phyloP scores from a whole-genome alignment of 225 moss, liverwort and hornwort genomes.

The Ulota crispa region DNA sequence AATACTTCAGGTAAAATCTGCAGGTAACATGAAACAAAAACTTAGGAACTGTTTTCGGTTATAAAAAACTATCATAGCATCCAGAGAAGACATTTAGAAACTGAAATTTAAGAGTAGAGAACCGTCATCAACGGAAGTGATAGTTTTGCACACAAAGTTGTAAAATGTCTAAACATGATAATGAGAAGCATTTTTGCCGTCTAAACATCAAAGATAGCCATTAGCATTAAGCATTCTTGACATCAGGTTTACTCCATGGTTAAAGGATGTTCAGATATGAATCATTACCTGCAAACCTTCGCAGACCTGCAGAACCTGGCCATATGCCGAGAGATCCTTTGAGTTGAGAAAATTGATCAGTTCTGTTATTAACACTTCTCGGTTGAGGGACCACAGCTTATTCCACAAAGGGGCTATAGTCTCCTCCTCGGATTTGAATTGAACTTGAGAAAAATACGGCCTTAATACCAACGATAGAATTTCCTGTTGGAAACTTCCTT shows the following conservation, averaged over 20 bases:
- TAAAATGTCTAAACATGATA: not conserved
- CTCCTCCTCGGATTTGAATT: constrained; percentile 32
- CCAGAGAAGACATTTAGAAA: not conserved
- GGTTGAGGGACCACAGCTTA: constrained; percentile 72
- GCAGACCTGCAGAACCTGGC: constrained; percentile 64
- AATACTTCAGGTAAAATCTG: constrained; percentile 72
- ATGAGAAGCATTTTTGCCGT: not conserved
- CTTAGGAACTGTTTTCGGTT: not conserved
- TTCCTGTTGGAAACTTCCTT: constrained; percentile 50
- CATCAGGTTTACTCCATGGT: not conserved
- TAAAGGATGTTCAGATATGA: not conserved
- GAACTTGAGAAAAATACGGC: constrained; percentile 39
- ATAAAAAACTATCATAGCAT: not conserved
- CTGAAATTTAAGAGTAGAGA: not conserved
- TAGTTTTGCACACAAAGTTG: not conserved
- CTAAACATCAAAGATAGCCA: constrained; percentile 14
- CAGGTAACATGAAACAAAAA: not conserved
- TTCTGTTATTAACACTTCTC: constrained; percentile 52
- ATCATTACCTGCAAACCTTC: constrained; percentile 64
- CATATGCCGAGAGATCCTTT: constrained; percentile 52
- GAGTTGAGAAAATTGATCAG: constrained; percentile 60
- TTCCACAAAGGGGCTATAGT: constrained; percentile 39
- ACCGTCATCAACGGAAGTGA: not conserved
- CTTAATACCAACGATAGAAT: constrained; percentile 37
- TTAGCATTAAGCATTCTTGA: not conserved